Conservation (phyloP, 2,329 filamentous ascomycete species). For the Emmonsia crescens region DNA sequence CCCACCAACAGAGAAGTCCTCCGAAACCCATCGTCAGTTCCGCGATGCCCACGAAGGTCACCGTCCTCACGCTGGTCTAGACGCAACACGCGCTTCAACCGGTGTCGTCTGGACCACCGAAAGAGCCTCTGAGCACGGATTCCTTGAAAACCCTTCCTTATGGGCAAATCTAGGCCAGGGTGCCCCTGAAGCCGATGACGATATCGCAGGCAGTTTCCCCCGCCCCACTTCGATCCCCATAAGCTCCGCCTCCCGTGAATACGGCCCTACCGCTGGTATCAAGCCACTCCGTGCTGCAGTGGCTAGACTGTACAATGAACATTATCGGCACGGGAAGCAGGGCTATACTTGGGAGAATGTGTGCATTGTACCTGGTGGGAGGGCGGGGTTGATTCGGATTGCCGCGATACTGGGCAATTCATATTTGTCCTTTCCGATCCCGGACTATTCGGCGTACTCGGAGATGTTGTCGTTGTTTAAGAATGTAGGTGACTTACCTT, state of each 20-base stretch:
- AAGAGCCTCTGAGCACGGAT: constrained; percentile 79
- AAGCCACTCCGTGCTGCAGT: constrained; percentile 81
- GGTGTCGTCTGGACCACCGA: constrained; percentile 72
- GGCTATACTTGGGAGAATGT: constrained; percentile 98
- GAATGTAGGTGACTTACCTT: constrained; percentile 42
- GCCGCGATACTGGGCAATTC: constrained; percentile 87
- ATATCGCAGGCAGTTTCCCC: constrained; percentile 80
- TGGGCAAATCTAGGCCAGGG: constrained; percentile 96
- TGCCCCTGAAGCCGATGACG: constrained; percentile 85
- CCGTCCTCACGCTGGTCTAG: constrained; percentile 80
- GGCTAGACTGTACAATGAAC: constrained; percentile 83
- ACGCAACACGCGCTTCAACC: constrained; percentile 76
- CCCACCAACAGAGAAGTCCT: constrained; percentile 55
- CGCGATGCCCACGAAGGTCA: constrained; percentile 83
- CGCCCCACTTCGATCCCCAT: constrained; percentile 71
- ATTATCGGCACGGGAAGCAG: constrained; percentile 76
- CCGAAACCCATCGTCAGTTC: constrained; percentile 80
- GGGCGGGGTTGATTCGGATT: constrained; percentile 87
- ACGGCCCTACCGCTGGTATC: constrained; percentile 89
- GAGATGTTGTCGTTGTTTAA: constrained; percentile 94
- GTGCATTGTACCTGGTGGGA: constrained; percentile 85
- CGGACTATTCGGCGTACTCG: constrained; percentile 93
- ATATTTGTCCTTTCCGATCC: constrained; percentile 87
- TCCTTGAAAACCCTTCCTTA: constrained; percentile 63
- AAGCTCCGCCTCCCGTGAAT: constrained; percentile 69